phyloP scores from a whole-genome alignment of 805 yeast genomes.

The Jamesozyma rosinii region DNA sequence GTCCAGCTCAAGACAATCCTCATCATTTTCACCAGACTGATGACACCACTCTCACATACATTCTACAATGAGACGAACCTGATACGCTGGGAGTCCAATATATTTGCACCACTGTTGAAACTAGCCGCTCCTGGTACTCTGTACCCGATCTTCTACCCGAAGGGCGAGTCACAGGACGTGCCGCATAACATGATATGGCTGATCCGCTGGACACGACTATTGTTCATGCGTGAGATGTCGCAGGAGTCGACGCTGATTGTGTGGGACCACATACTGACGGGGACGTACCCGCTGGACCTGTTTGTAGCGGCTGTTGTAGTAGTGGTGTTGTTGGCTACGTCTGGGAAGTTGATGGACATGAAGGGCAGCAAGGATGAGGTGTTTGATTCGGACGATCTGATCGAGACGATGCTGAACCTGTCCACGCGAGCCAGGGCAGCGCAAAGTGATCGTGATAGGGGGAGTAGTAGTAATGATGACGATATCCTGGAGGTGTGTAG shows the following conservation, averaged over 20 bases:
- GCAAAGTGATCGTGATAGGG: background rate
- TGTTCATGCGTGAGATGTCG: constrained; percentile 26
- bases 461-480: background rate
- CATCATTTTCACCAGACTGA: constrained; percentile 20
- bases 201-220: constrained; percentile 28
- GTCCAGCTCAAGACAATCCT: constrained; percentile 4
- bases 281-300: constrained; percentile 16
- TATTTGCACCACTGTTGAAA: constrained; percentile 17
- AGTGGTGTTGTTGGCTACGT: constrained; percentile 15
- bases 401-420: constrained; percentile 23
- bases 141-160: constrained; percentile 9
- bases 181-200: constrained; percentile 23
- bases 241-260: constrained; percentile 15
- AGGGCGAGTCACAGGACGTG: background rate
- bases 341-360: constrained; percentile 11
- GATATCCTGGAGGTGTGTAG: constrained; percentile 21
- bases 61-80: constrained; percentile 22
- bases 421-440: constrained; percentile 4
- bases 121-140: constrained; percentile 12
- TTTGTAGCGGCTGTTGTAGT: constrained; percentile 20
- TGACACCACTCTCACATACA: constrained; percentile 19
- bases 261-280: constrained; percentile 28
- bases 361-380: constrained; percentile 14
- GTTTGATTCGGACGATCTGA: constrained; percentile 22
- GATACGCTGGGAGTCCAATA: constrained; percentile 20